Evolutionary conservation across 352 stramenopile genomes (phyloP).

Genomic region (Phytophthora citricola): DNA sequence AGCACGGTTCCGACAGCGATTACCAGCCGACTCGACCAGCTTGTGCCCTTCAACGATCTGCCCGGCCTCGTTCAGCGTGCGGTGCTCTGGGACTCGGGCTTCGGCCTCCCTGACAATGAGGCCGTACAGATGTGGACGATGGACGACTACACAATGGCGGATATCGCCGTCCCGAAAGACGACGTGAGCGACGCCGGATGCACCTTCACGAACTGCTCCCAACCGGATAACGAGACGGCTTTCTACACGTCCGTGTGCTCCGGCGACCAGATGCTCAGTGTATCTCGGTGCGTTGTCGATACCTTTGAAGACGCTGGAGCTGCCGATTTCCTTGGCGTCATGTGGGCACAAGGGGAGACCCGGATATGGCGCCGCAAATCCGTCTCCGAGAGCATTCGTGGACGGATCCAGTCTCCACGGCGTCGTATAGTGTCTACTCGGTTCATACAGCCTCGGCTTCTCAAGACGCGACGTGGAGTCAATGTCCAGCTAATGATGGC

Average conservation of each 20-base stretch:
- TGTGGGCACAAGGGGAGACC: slow-evolving; percentile 39
- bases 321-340: slow-evolving; percentile 16
- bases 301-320: slow-evolving; percentile 14
- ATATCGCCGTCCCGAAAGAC: slow-evolving; percentile 28
- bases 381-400: slow-evolving; percentile 32
- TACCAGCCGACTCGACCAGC: slow-evolving; percentile 8
- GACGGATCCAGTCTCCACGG: slow-evolving; percentile 25
- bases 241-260: slow-evolving; percentile 35
- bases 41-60: slow-evolving; percentile 30
- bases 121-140: slow-evolving; percentile 31
- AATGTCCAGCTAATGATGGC: slow-evolving; percentile 22
- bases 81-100: slow-evolving; percentile 48
- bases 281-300: slow-evolving; percentile 38
- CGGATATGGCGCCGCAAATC: slow-evolving; percentile 23
- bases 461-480: slow-evolving; percentile 14
- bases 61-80: slow-evolving; percentile 40
- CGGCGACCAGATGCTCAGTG: slow-evolving; percentile 41
- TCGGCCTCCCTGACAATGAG: slow-evolving; percentile 21
- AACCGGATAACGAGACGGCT: slow-evolving; percentile 19
- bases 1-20: slow-evolving; percentile 17
- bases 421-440: slow-evolving; percentile 25
- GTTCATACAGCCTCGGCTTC: slow-evolving; percentile 23
- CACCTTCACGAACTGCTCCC: slow-evolving; percentile 32
- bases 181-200: slow-evolving; percentile 22
- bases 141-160: slow-evolving; percentile 27